Base-by-base conservation (phyloP, 352 stramenopile species). In the Globisporangium cederbergense region DNA sequence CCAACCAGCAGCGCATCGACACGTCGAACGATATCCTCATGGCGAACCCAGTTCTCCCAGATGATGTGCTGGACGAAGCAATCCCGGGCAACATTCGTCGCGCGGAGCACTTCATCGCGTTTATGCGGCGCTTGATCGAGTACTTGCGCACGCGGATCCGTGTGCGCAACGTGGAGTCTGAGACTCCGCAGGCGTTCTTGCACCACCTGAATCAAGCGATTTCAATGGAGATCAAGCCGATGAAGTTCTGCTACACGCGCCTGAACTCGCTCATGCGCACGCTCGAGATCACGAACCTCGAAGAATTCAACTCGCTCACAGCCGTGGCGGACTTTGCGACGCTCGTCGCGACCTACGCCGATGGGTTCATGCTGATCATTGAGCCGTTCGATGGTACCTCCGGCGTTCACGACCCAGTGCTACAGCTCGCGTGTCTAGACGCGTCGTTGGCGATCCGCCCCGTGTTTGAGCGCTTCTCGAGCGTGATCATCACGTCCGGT, bases 281-380 rank as follows among this genome's bases (percentile, higher is more conserved):
- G 36, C 74, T 99, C 45, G 95, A 99, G 75, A 89, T 99, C 22
- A 97, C 96, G 6, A 98, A 98, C 66, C 76, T 99, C 22, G 97
- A 99, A 68, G 97, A 99, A 69, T 99, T 93, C 64, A 96, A 97
- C 52, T 83, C 96, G 5, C 76, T 99, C 36, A 92, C 88, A 5
- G 89, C 98, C 38, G 95, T 99, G 10, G 97, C 97, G 0, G 96
- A 99, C 68, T 99, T 99, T 81, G 93, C 96, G 14, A 99, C 96
- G 22, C 74, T 99, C 4, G 82, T 99, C 7, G 88, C 96, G 6
- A 99, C 96, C 1, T 99, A 99, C 72, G 90, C 86, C 0, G 96
- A 99, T 57, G 98, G 97, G 1, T 99, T 99, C 75, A 98, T 98
- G 67, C 88, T 99, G 16, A 98, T 99, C 61, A 96, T 99, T 64